A percentile compares a stretch with the other conserved stretches of the same genome.
These are phyloP conservation scores for Sporisorium iseilematis-ciliati DNA, from an alignment of 1,284 basidiomycete species.

Conservation along the genomic window DNA sequence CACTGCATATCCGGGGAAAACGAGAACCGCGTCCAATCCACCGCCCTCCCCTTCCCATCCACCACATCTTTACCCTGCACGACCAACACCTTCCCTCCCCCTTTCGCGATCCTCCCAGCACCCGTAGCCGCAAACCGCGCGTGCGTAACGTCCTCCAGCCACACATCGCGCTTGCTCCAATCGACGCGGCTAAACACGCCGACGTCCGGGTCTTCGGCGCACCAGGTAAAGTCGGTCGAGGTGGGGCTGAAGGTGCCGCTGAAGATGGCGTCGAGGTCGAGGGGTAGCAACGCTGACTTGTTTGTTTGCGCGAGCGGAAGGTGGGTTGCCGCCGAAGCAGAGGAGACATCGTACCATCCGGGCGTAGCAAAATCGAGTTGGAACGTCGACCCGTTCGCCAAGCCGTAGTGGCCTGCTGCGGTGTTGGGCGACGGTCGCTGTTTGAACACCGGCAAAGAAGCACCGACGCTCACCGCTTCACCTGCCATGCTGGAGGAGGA, in stretches of 20 bases:
- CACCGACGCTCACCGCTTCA: too few species aligned
- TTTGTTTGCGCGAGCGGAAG: conserved; percentile 14
- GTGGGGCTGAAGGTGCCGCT: conserved; percentile 48
- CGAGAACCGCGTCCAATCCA: conserved; percentile 53
- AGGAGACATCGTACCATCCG: conserved; percentile 36
- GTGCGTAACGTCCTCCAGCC: conserved; percentile 63
- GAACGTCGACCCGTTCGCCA: conserved; percentile 35
- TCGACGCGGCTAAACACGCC: conserved; percentile 63
- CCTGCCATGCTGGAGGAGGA: background rate
- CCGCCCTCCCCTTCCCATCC: conserved; percentile 37
- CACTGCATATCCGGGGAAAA: conserved; percentile 56
- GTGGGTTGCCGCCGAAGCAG: conserved; percentile 34
- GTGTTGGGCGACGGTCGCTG: conserved; percentile 41
- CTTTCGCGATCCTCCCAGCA: conserved; percentile 48
- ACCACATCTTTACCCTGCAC: conserved; percentile 56
- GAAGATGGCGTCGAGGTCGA: conserved; percentile 56
- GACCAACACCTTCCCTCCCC: conserved; percentile 53
- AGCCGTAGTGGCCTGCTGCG: conserved; percentile 31
- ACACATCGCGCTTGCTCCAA: conserved; percentile 49
- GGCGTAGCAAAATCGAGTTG: conserved; percentile 44
- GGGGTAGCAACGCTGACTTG: conserved; percentile 40
- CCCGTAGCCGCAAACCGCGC: conserved; percentile 49
- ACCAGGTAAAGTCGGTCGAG: conserved; percentile 43
- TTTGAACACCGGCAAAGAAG: conserved; percentile 27
- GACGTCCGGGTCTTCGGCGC: conserved; percentile 56